Conservation (phyloP, 495 filamentous ascomycete genomes). For the Beverwykella pulmonaria region DNA sequence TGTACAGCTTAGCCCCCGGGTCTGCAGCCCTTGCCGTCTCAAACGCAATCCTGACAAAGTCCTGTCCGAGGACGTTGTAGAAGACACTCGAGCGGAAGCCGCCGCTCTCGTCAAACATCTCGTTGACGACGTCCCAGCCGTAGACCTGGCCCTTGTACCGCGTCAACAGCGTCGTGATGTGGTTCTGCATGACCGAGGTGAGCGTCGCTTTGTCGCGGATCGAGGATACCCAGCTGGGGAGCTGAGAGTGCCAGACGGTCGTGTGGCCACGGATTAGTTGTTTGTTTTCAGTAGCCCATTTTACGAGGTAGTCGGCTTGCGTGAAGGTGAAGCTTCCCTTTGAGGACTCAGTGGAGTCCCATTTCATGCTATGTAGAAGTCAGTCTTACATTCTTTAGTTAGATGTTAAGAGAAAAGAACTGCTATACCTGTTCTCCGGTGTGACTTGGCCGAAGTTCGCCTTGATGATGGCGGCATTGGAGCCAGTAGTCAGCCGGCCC, state of each 20-base stretch:
- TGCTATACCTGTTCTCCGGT: conserved; percentile 59
- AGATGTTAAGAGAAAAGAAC: too few species aligned
- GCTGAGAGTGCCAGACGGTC: conserved; percentile 66
- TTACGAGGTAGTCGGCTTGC: conserved; percentile 59
- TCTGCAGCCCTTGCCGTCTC: conserved; percentile 61
- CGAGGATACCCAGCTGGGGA: conserved; percentile 61
- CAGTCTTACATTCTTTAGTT: background rate
- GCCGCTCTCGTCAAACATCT: conserved; percentile 67
- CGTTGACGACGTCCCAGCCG: conserved; percentile 70
- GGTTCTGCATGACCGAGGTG: conserved; percentile 60
- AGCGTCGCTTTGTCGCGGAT: conserved; percentile 56
- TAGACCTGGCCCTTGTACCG: conserved; percentile 66
- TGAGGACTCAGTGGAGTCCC: conserved; percentile 55
- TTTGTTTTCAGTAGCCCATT: conserved; percentile 60
- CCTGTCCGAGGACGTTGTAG: conserved; percentile 61
- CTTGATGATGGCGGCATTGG: conserved; percentile 59
- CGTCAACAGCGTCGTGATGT: conserved; percentile 59
- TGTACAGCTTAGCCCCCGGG: conserved; percentile 63
- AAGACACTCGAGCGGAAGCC: conserved; percentile 59
- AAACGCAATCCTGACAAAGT: conserved; percentile 64
- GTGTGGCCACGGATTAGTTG: conserved; percentile 66
- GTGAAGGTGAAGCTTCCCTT: conserved; percentile 56
- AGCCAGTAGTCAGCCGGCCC: conserved; percentile 53
- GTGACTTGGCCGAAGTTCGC: conserved; percentile 66
- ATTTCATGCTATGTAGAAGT: conserved; percentile 59